A percentile compares a stretch with the other conserved stretches of the same genome.
Evolutionary conservation across 768 basidiomycete species (phyloP).

Genomic region (Suillus paluster): DNA sequence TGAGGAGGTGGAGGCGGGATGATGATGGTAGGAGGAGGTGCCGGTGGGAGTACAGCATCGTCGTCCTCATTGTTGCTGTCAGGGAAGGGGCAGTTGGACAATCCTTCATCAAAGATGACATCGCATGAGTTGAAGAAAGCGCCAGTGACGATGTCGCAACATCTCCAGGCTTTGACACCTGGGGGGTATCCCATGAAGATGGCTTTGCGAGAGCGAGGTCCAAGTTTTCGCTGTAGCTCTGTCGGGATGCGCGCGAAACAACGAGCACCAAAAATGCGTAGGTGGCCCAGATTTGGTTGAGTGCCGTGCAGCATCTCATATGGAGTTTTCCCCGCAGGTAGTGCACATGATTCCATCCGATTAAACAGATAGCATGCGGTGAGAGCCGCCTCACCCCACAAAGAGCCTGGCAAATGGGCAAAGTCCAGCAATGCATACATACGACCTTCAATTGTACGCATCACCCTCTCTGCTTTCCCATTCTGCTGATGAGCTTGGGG

Average conservation of each 20-base stretch:
- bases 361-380: neutral
- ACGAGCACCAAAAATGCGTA: constrained; percentile 26
- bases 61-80: too few species aligned
- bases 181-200: neutral
- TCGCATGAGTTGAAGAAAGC: too few species aligned
- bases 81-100: too few species aligned
- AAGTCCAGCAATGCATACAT: neutral
- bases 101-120: too few species aligned
- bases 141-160: neutral
- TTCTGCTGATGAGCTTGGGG: too few species aligned
- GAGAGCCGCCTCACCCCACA: neutral
- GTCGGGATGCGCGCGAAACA: constrained; percentile 16
- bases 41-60: too few species aligned
- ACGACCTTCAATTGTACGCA: constrained; percentile 20
- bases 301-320: constrained; percentile 24
- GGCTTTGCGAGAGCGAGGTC: constrained; percentile 13
- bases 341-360: neutral
- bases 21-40: too few species aligned
- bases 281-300: constrained; percentile 26
- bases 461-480: constrained; percentile 1
- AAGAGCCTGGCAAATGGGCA: too few species aligned
- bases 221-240: constrained; percentile 1
- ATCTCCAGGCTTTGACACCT: neutral
- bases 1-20: too few species aligned
- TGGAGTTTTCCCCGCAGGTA: constrained; percentile 8